A percentile compares a stretch with the other conserved stretches of the same genome.
These are phyloP conservation scores for Rhizophagus clarus DNA, from an alignment of 192 early-diverging fungal species.

Conservation along the genomic window DNA sequence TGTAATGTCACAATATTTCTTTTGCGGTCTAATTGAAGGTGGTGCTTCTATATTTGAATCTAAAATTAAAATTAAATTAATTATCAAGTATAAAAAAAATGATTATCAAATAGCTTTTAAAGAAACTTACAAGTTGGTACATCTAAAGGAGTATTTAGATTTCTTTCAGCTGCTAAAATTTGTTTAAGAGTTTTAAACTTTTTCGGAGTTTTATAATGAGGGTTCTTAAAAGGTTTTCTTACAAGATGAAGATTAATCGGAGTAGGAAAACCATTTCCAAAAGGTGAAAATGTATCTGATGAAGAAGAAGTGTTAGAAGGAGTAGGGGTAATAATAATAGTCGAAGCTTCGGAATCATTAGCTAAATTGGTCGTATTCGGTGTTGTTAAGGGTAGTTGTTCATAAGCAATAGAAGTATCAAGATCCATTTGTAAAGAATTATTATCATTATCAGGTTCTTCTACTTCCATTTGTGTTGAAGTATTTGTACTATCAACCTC, in stretches of 20 bases:
- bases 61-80: constrained; percentile 43
- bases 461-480: background rate
- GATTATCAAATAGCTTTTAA: constrained; percentile 5
- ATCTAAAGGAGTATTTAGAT: constrained; percentile 55
- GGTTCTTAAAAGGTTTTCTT: constrained; percentile 73
- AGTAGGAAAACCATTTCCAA: background rate
- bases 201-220: constrained; percentile 61
- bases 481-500: background rate
- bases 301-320: background rate
- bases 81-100: constrained; percentile 6
- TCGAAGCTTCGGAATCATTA: background rate
- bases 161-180: constrained; percentile 72
- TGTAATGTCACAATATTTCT: constrained; percentile 92
- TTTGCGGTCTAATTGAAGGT: constrained; percentile 79
- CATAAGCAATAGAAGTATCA: background rate
- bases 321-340: background rate
- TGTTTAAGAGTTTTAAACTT: constrained; percentile 84
- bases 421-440: background rate
- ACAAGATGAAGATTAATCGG: constrained; percentile 23
- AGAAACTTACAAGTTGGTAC: constrained; percentile 63
- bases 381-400: background rate
- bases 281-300: background rate
- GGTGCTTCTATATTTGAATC: constrained; percentile 84
- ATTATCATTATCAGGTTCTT: background rate
- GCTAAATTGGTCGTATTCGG: background rate